A percentile compares a stretch with the other conserved stretches of the same genome.
These are phyloP conservation scores for Acanthochlamys bracteata DNA, from an alignment of 106 monocot species.

Conservation along the genomic window DNA sequence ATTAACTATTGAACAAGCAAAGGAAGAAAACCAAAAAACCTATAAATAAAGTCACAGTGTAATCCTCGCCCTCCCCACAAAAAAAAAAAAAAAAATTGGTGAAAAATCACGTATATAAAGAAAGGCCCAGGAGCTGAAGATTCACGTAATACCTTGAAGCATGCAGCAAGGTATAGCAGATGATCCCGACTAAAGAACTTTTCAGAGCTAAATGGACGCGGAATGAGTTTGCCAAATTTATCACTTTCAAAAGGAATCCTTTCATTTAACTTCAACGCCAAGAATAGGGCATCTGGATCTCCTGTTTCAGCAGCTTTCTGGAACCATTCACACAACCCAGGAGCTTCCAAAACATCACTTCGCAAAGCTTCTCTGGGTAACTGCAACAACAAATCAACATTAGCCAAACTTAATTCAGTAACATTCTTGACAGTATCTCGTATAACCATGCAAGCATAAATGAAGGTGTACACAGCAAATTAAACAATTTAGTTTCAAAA, in stretches of 20 bases:
- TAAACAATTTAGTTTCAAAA: too few relatives aligned
- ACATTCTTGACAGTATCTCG: too few relatives aligned
- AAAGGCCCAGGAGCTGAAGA: background rate
- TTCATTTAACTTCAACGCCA: slow-evolving; percentile 83
- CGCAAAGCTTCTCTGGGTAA: slow-evolving; percentile 58
- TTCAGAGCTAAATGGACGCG: slow-evolving; percentile 47
- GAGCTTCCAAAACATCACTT: slow-evolving; percentile 42
- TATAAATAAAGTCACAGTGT: too few relatives aligned
- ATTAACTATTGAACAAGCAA: too few relatives aligned
- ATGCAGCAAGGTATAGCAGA: slow-evolving; percentile 49
- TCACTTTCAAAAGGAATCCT: slow-evolving; percentile 29
- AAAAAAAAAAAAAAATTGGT: too few relatives aligned
- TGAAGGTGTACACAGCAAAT: too few relatives aligned
- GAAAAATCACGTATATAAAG: background rate
- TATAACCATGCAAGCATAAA: too few relatives aligned
- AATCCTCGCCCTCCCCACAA: too few relatives aligned
- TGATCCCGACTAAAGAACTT: slow-evolving; percentile 70
- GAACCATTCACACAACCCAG: slow-evolving; percentile 56
- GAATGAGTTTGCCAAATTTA: slow-evolving; percentile 52
- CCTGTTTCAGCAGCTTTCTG: slow-evolving; percentile 51
- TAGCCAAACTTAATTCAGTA: slow-evolving; percentile 10
- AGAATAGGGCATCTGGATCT: slow-evolving; percentile 80
- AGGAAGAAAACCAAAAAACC: too few relatives aligned
- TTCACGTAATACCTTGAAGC: slow-evolving; percentile 61
- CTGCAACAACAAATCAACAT: slow-evolving; percentile 35